phyloP scores from a whole-genome alignment of 257 asterid species.

The Solanum ahanhuiri region DNA sequence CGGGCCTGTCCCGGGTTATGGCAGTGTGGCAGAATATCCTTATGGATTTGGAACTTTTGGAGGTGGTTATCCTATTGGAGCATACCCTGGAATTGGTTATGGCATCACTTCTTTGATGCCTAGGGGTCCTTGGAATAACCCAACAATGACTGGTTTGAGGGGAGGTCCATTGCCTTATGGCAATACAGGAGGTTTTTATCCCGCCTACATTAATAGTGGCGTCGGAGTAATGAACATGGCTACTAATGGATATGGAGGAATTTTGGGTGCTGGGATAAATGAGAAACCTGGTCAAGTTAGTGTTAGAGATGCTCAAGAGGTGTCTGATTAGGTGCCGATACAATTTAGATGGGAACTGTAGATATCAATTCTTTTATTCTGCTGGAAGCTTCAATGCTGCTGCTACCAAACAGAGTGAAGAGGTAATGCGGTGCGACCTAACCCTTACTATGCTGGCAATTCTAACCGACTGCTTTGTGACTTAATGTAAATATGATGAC shows the following conservation, averaged over 20 bases:
- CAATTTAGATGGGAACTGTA: constrained; percentile 18
- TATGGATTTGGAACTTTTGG: constrained; percentile 45
- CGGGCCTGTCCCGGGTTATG: constrained; percentile 29
- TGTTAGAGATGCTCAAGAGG: constrained; percentile 28
- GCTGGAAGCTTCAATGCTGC: constrained; percentile 30
- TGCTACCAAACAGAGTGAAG: constrained; percentile 23
- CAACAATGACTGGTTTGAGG: constrained; percentile 31
- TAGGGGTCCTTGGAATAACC: constrained; percentile 39
- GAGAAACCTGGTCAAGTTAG: constrained; percentile 22
- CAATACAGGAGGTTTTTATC: constrained; percentile 33
- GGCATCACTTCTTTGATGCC: constrained; percentile 43
- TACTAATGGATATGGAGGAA: constrained; percentile 34
- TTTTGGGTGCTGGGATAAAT: constrained; percentile 16
- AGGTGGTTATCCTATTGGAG: constrained; percentile 44
- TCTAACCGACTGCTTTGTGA: constrained; percentile 34
- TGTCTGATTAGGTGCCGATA: constrained; percentile 20
- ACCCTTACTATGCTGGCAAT: constrained; percentile 24
- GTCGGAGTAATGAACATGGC: constrained; percentile 27
- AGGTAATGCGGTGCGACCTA: constrained; percentile 12
- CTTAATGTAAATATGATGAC: constrained; percentile 38
- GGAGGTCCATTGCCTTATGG: constrained; percentile 42
- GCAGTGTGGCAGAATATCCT: constrained; percentile 43
- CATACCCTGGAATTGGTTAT: constrained; percentile 50
- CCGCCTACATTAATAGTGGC: constrained; percentile 45
- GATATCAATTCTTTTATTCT: constrained; percentile 27